Base-by-base conservation (phyloP, 352 stramenopile species). In the Globisporangium paddicum region DNA sequence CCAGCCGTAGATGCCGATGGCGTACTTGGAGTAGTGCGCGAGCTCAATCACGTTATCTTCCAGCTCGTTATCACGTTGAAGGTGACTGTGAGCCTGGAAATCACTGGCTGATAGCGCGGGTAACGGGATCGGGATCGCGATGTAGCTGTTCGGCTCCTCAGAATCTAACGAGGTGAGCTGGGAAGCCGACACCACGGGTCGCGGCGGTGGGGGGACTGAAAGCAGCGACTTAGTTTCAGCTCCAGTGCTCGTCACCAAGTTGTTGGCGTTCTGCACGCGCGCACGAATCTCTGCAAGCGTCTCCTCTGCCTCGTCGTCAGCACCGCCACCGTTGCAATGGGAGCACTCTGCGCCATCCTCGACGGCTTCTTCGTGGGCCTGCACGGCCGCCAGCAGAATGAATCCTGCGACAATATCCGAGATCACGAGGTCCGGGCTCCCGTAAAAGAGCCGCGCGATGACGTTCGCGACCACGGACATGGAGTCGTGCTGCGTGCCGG, bases 381-480 rank as follows among this genome's bases (percentile, higher is more conserved):
- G 86, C 4, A 95, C 84, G 0, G 84, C 84, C 0, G 83, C 84
- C 3, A 95, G 52, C 21, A 95, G 57, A 34, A 95, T 82, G 53
- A 94, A 95, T 1, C 86, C 86, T 0, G 86, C 86, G 26, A 94
- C 75, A 56, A 95, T 93, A 53, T 95, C 86, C 59, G 86, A 95
- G 38, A 94, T 89, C 18, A 95, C 86, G 32, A 95, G 79, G 53
- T 95, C 84, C 3, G 84, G 86, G 52, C 80, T 94, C 13, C 86
- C 86, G 56, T 94, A 93, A 46, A 95, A 95, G 38, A 95, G 77
- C 10, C 84, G 75, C 10, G 84, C 86, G 48, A 94, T 78, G 23
- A 95, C 86, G 21, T 88, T 91, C 1, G 86, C 86, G 49, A 95
- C 86, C 11, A 93, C 81, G 0, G 86, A 93, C 84, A 95, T 95